A percentile compares a stretch with the other conserved stretches of the same genome.
Conservation (phyloP, 2,329 filamentous ascomycete species). For the Nemania serpens region DNA sequence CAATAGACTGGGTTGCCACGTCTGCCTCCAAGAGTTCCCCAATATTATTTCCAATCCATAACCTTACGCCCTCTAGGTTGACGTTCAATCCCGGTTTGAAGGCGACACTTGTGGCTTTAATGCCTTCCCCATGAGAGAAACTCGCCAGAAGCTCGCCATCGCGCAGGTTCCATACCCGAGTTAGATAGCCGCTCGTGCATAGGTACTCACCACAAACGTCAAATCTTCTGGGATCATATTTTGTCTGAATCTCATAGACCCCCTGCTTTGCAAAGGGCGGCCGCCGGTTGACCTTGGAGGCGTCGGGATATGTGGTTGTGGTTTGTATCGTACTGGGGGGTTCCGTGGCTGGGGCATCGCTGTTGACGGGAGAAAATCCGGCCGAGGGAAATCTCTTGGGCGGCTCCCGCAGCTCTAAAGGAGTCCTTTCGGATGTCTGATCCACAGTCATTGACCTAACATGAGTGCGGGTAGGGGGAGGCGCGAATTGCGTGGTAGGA, state of each 20-base stretch:
- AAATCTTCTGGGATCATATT: constrained; percentile 84
- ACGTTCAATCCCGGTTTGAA: constrained; percentile 84
- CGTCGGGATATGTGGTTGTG: constrained; percentile 76
- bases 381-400: constrained; percentile 32
- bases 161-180: constrained; percentile 82
- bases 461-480: constrained; percentile 50
- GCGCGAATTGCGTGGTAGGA: constrained; percentile 49
- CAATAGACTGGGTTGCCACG: constrained; percentile 71
- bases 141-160: constrained; percentile 84
- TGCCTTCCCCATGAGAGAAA: constrained; percentile 80
- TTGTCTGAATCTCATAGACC: constrained; percentile 76
- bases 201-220: constrained; percentile 87
- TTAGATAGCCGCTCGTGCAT: constrained; percentile 85
- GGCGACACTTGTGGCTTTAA: constrained; percentile 77
- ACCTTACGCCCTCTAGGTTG: constrained; percentile 75
- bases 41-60: constrained; percentile 90
- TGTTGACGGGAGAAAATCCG: constrained; percentile 22
- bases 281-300: constrained; percentile 80
- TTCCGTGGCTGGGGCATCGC: constrained; percentile 29
- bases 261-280: constrained; percentile 76
- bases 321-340: constrained; percentile 51
- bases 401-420: constrained; percentile 45
- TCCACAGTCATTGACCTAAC: constrained; percentile 58
- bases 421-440: constrained; percentile 45
- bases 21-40: constrained; percentile 93